Base-by-base conservation (phyloP, 2,329 filamentous ascomycete species). In the Colletotrichum nymphaeae region DNA sequence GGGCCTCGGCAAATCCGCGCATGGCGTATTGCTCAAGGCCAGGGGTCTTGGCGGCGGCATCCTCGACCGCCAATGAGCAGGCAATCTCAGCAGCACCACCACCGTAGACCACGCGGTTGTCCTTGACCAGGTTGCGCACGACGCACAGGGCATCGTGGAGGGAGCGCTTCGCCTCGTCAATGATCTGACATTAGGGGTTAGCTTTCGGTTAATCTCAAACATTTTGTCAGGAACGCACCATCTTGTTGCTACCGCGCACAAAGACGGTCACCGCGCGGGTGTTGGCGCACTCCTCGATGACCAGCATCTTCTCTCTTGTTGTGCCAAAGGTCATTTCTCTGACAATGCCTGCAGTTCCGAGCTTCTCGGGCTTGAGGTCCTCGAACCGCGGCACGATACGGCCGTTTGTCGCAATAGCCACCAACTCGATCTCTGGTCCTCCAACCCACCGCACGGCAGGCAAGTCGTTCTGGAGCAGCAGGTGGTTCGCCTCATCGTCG, bases 1-100 rank as follows among this genome's bases (percentile, higher is more conserved):
- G 91, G 5, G 97, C 97, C 84, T 98, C 96, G 74, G 97, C 91
- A 81, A 99, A 99, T 28, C 97, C 97, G 75, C 97, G 94, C 96
- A 99, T 99, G 76, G 96, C 95, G 84, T 99, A 99, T 85, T 99
- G 97, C 86, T 98, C 96, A 52, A 99, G 91, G n/a, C 97, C 97
- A 28, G 95, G 94, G 65, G 95, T 98, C 92, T 97, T 94, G 80
- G 95, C 92, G 56, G 96, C 96, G 30, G 95, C 96, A 79, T 98
- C 95, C 84, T 98, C 96, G 58, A 99, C 96, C 3, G 97, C 97
- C 68, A 99, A 87, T 26, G 95, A 97, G 88, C 97, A 99, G 75
- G 97, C 95, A 81, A 99, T 97, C 84, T 99, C 97, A 60, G 97
- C 96, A 35, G 97, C 94, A 84, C 97, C 97, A 79, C 97, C 97